phyloP scores from a whole-genome alignment of 2,329 filamentous ascomycete species.

The Scolecobasidium constrictum region DNA sequence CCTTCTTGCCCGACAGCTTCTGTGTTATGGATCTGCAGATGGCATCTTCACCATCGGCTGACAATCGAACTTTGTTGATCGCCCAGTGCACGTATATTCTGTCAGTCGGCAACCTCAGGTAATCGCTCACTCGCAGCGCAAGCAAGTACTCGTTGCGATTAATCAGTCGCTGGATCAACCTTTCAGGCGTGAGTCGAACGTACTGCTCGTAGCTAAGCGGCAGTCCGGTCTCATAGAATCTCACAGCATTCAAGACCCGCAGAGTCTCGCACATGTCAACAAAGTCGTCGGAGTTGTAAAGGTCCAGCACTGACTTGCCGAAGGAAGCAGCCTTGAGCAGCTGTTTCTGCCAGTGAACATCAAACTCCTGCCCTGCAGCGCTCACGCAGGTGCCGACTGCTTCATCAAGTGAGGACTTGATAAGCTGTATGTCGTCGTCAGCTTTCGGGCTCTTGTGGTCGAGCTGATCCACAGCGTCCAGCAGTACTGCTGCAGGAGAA shows the following conservation, averaged over 20 bases:
- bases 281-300: slow-evolving; percentile 97
- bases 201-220: slow-evolving; percentile 92
- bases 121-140: slow-evolving; percentile 78
- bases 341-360: slow-evolving; percentile 85
- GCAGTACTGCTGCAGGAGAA: slow-evolving; percentile 79
- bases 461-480: slow-evolving; percentile 84
- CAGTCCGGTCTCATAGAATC: slow-evolving; percentile 83
- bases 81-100: slow-evolving; percentile 96
- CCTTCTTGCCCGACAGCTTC: slow-evolving; percentile 74
- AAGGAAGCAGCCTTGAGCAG: slow-evolving; percentile 94
- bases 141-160: slow-evolving; percentile 86
- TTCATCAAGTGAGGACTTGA: slow-evolving; percentile 75
- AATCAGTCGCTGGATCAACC: slow-evolving; percentile 73
- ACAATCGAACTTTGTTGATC: slow-evolving; percentile 79
- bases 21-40: slow-evolving; percentile 81
- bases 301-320: slow-evolving; percentile 90
- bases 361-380: slow-evolving; percentile 87
- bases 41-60: slow-evolving; percentile 74
- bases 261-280: slow-evolving; percentile 96
- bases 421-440: slow-evolving; percentile 94
- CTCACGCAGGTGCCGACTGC: slow-evolving; percentile 91
- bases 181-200: slow-evolving; percentile 77
- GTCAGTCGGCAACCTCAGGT: slow-evolving; percentile 75
- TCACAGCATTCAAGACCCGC: slow-evolving; percentile 82
- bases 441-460: slow-evolving; percentile 93